Conservation (phyloP, 768 basidiomycete species). For the Leccinellum luteum region DNA sequence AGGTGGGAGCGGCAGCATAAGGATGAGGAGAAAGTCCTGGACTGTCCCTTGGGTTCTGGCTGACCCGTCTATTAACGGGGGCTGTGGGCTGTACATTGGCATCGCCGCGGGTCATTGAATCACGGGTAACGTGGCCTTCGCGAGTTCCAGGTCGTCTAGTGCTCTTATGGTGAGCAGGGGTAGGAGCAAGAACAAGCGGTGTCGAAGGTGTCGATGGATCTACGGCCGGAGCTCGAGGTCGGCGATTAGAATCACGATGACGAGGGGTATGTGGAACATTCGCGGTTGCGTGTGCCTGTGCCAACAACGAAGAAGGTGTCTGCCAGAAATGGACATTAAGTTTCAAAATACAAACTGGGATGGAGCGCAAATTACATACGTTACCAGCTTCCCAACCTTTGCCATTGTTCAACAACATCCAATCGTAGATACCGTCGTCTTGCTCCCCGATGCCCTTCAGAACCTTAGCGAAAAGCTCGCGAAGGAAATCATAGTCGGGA, state of each 20-base stretch:
- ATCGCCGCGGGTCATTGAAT: conserved; percentile 44
- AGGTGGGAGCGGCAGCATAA: conserved; percentile 63
- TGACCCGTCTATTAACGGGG: conserved; percentile 63
- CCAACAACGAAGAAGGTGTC: conserved; percentile 44
- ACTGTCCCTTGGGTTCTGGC: conserved; percentile 56
- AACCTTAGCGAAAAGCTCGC: conserved; percentile 91
- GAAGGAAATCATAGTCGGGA: conserved; percentile 96
- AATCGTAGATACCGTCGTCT: conserved; percentile 93
- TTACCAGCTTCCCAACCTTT: conserved; percentile 94
- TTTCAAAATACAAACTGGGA: not conserved
- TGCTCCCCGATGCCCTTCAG: conserved; percentile 82
- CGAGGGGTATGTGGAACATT: conserved; percentile 50
- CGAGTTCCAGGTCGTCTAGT: conserved; percentile 45
- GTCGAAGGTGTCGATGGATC: conserved; percentile 54
- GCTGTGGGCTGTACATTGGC: conserved; percentile 64
- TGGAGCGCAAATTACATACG: conserved; percentile 45
- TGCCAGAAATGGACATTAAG: conserved; percentile 19
- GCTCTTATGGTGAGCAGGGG: conserved; percentile 63
- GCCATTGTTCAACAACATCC: conserved; percentile 92
- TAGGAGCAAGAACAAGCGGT: conserved; percentile 62
- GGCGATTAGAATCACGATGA: conserved; percentile 57
- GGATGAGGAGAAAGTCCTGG: conserved; percentile 61
- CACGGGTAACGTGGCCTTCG: conserved; percentile 49
- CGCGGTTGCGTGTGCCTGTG: conserved; percentile 54
- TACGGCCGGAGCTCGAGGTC: conserved; percentile 46